Base-by-base conservation (phyloP, 164 flowering plant genomes). In the Dillenia suffruticosa region DNA sequence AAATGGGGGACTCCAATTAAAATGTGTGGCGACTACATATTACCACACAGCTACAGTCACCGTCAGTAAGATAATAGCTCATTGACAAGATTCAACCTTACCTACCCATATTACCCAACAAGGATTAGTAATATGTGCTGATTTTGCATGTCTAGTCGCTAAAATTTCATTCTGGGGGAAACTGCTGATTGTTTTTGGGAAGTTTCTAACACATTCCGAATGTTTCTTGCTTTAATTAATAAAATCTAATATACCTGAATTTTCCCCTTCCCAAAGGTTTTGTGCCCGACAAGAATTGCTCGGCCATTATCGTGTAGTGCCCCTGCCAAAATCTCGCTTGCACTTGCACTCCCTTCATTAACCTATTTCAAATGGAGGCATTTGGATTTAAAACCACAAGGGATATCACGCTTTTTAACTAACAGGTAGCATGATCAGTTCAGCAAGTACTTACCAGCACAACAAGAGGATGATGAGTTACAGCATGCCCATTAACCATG, bases 291-390 rank as follows among this genome's bases (percentile, higher is more conserved):
- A 55, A 94, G 98, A 45, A 72, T 78, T 49, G 98, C 98, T 64
- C 97, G 85, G 24, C 97, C 95, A 74, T 86, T 94, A 64, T 90
- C 98, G 72, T 87, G 98, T 57, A 93, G 76, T 19, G 98, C 98
- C n/a, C 96, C 97, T 3, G 98, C 97, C 74, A 94, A 77, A 61
- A 93, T 90, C 84, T 94, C 98, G 63, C 96, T 90, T 17, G 96
- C 98, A 74, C 98, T 94, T 44, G 97, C 96, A 68, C 98, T 94
- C 52, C 97, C 95, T 72, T 90, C 96, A 71, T 94, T 91, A 46
- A 94, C 96, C 98, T 94, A 63, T 73, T 72, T 51, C 40, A 45
- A 49, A 19, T n/a, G 22, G 49, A 47, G 10, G 15, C 45, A 12
- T 13, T 49, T 49, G 14, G 5, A 40, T 13, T 10, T n/a, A 7